Percentiles rank a stretch among this genome's conserved stretches.
These are phyloP conservation scores for Dryas octopetala DNA, from an alignment of 306 rosid genomes.

Conservation along the genomic window DNA sequence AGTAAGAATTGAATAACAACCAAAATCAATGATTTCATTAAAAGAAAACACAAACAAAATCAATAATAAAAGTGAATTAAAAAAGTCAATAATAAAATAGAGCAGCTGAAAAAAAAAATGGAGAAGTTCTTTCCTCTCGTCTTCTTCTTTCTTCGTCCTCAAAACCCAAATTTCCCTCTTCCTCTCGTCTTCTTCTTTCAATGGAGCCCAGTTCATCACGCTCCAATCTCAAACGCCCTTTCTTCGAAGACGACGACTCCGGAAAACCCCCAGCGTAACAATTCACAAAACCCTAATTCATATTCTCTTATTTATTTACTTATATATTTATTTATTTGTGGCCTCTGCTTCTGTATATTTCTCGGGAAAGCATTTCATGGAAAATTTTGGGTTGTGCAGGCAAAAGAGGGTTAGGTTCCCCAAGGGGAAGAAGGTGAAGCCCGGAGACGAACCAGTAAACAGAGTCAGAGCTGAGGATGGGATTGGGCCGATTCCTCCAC, in stretches of 20 bases:
- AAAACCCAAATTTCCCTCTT: no score
- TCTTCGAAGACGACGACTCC: constrained; percentile 12
- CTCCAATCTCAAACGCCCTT: neutral
- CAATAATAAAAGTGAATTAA: no score
- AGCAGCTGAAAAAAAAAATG: no score
- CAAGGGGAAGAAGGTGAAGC: constrained; percentile 77
- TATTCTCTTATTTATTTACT: neutral
- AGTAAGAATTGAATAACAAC: no score
- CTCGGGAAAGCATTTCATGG: neutral
- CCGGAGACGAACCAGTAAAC: constrained; percentile 45
- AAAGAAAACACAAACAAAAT: no score
- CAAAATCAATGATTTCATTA: no score
- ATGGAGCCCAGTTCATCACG: constrained; percentile 4
- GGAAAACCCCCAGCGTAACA: neutral
- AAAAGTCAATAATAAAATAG: no score
- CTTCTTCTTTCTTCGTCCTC: no score
- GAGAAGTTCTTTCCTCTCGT: no score
- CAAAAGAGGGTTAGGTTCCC: constrained; percentile 78
- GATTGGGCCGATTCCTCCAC: constrained; percentile 27
- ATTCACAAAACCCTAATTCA: constrained; percentile 30
- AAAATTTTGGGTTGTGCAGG: neutral
- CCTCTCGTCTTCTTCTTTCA: neutral
- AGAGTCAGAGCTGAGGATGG: constrained; percentile 33
- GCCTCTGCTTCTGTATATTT: constrained; percentile 2
- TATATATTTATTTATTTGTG: neutral